Evolutionary conservation across 495 filamentous ascomycete genomes (phyloP).

Genomic region (Neurospora discreta): DNA sequence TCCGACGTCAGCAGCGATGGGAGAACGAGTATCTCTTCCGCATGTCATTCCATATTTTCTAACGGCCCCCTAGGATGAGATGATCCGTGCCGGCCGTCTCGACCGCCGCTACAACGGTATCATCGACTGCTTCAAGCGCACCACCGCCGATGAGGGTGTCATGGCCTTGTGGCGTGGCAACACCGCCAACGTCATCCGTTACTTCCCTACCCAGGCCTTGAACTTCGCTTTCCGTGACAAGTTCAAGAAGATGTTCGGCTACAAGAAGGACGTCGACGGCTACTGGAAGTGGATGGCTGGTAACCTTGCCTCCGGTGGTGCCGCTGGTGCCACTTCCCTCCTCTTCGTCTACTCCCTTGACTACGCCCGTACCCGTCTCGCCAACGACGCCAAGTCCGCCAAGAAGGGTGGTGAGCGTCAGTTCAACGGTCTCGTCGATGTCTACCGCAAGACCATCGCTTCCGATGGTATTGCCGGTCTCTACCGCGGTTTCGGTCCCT

Average conservation of each 20-base stretch:
- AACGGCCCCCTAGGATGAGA: slow-evolving; percentile 73
- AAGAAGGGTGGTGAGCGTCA: slow-evolving; percentile 96
- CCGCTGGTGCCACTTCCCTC: slow-evolving; percentile 98
- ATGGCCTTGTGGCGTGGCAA: slow-evolving; percentile 97
- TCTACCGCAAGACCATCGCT: slow-evolving; percentile 99
- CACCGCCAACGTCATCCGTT: slow-evolving; percentile 99
- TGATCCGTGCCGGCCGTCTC: slow-evolving; percentile 96
- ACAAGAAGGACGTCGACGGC: slow-evolving; percentile 99
- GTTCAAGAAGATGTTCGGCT: slow-evolving; percentile 99
- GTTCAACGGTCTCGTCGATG: slow-evolving; percentile 98
- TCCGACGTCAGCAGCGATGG: not conserved
- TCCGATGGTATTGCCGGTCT: slow-evolving; percentile 97
- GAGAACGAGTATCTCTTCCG: not conserved
- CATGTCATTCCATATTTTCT: not conserved
- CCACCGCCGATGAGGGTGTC: slow-evolving; percentile 67
- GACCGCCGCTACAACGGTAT: slow-evolving; percentile 96
- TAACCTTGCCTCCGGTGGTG: slow-evolving; percentile 99
- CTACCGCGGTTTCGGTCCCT: slow-evolving; percentile 99
- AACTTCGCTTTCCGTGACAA: slow-evolving; percentile 99
- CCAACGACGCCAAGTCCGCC: slow-evolving; percentile 97
- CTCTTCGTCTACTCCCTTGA: slow-evolving; percentile 99
- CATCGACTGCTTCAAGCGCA: slow-evolving; percentile 85
- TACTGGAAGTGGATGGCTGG: slow-evolving; percentile 99
- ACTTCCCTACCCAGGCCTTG: slow-evolving; percentile 99
- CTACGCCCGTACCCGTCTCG: slow-evolving; percentile 99